Percentiles rank a stretch among this genome's conserved stretches.
These are phyloP conservation scores for Acanthamoeba lenticulata DNA, from an alignment of 208 protist species.

Conservation along the genomic window DNA sequence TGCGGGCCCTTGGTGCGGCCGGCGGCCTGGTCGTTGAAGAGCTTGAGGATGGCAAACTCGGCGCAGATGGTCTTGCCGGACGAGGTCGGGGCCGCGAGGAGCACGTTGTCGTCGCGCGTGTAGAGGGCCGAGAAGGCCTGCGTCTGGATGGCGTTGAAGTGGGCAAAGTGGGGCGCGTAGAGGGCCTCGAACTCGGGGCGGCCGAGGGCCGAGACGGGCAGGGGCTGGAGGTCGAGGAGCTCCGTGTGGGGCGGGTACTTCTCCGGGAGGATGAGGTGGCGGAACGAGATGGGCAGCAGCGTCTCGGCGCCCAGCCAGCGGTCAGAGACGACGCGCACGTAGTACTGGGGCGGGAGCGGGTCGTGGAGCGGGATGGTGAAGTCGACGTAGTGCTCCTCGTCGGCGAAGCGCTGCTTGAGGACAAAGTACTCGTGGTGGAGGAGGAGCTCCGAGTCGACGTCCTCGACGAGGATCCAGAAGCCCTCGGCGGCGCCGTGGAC, in stretches of 20 bases:
- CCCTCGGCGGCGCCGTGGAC: slow-evolving; percentile 94
- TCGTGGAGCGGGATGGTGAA: slow-evolving; percentile 97
- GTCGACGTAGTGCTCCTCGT: slow-evolving; percentile 76
- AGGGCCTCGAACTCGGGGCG: slow-evolving; percentile 91
- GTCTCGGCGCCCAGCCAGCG: slow-evolving; percentile 83
- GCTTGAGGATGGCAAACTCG: slow-evolving; percentile 98
- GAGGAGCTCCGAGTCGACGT: slow-evolving; percentile 95
- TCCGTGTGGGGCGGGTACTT: slow-evolving; percentile 94
- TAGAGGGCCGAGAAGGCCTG: slow-evolving; percentile 98
- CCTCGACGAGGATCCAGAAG: slow-evolving; percentile 97
- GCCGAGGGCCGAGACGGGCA: slow-evolving; percentile 92
- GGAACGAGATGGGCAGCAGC: slow-evolving; percentile 93
- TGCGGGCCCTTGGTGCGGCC: slow-evolving; percentile 88
- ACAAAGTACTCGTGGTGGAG: slow-evolving; percentile 89
- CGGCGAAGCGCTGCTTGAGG: slow-evolving; percentile 52
- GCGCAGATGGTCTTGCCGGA: slow-evolving; percentile 98
- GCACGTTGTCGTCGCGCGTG: slow-evolving; percentile 97
- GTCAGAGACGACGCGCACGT: slow-evolving; percentile 74
- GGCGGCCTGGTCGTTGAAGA: slow-evolving; percentile 90
- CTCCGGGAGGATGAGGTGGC: slow-evolving; percentile 95
- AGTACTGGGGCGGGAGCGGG: slow-evolving; percentile 94
- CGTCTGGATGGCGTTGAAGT: slow-evolving; percentile 99
- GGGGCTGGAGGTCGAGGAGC: slow-evolving; percentile 95
- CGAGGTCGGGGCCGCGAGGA: slow-evolving; percentile 97
- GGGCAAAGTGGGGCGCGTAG: slow-evolving; percentile 89